A percentile compares a stretch with the other conserved stretches of the same genome.
Conservation (phyloP, 225 moss, liverwort and hornwort genomes). For the Takakia lepidozioides region DNA sequence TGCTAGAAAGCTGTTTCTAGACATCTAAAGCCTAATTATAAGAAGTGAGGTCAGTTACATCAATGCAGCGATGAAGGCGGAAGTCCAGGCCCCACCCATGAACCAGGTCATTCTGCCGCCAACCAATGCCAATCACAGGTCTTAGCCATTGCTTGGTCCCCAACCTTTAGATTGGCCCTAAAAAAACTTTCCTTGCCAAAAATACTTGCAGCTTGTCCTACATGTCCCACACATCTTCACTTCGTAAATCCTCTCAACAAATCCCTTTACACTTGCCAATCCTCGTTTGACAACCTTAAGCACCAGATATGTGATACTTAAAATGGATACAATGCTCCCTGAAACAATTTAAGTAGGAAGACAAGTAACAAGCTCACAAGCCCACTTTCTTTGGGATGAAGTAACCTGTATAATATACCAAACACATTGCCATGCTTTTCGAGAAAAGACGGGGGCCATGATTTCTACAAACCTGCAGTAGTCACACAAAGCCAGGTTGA, state of each 20-base stretch:
- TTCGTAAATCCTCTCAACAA: not conserved
- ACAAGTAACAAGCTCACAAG: not conserved
- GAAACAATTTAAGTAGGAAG: too few relatives aligned
- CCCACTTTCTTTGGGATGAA: too few relatives aligned
- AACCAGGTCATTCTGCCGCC: conserved; percentile 86
- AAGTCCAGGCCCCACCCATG: conserved; percentile 99
- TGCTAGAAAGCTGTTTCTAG: not conserved
- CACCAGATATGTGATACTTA: not conserved
- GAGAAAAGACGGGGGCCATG: conserved; percentile 98
- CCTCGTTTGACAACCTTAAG: too few relatives aligned
- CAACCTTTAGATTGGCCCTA: too few relatives aligned
- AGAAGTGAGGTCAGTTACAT: conserved; percentile 26
- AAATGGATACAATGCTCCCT: too few relatives aligned
- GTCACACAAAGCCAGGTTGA: not conserved
- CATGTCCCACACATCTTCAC: not conserved
- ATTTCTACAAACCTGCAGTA: conserved; percentile 90
- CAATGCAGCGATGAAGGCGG: conserved; percentile 84
- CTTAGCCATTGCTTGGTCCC: not conserved
- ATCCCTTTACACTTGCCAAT: not conserved
- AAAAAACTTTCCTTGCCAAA: too few relatives aligned
- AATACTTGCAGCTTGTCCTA: too few relatives aligned
- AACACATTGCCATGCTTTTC: conserved; percentile 93
- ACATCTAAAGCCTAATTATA: not conserved
- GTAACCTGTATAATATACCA: conserved; percentile 89
- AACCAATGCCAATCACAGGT: conserved; percentile 1